Evolutionary conservation across 2,329 filamentous ascomycete genomes (phyloP), one percentile per base, ranked within the genome.

Genomic region (Fusarium chlamydosporum): DNA sequence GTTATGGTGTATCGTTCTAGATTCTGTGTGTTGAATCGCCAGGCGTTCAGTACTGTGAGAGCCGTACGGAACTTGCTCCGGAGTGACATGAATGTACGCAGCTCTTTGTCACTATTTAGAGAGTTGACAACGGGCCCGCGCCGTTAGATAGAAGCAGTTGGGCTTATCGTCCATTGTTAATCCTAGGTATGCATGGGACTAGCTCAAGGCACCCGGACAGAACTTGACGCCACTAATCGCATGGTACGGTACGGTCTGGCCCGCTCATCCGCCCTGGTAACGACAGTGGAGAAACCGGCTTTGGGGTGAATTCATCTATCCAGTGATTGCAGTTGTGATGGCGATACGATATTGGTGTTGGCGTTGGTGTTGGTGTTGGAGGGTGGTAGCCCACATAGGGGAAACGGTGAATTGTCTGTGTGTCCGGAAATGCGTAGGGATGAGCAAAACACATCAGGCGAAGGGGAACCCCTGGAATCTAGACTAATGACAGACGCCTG

Each of bases 151-250:
- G 41, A 57, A 33, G 7, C 20, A 40, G 20, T 29, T 41, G 41
- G 8, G 40, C 34, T 51, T 65, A 45, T 55, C 56, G 31, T n/a
- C 31, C 13, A 48, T 56, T 51, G 33, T 29, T 18, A 38, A 51
- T 18, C 12, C 27, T 37, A 27, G 12, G 47, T 38, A 20, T n/a
- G 23, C 42, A 26, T 15, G 23, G 29, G 47, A 61, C 34, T 61
- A 61, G 46, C 29, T 50, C 50, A 65, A 50, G 65, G 65, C 42
- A 68, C 55, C 37, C 34, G 26, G 41, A 38, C 34, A 18, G 35
- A 38, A 33, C 20, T 62, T 41, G 29, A 63, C 66, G 61, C 66
- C 61, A 70, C 66, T 37, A 18, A 48, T 12, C 45, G 12, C 42
- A 51, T 11, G 7, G 29, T 8, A 29, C 59, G 7, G 29, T 8